These are phyloP conservation scores for Cyclocybe cylindracea DNA, from an alignment of 768 basidiomycete species.

Conservation along the genomic window DNA sequence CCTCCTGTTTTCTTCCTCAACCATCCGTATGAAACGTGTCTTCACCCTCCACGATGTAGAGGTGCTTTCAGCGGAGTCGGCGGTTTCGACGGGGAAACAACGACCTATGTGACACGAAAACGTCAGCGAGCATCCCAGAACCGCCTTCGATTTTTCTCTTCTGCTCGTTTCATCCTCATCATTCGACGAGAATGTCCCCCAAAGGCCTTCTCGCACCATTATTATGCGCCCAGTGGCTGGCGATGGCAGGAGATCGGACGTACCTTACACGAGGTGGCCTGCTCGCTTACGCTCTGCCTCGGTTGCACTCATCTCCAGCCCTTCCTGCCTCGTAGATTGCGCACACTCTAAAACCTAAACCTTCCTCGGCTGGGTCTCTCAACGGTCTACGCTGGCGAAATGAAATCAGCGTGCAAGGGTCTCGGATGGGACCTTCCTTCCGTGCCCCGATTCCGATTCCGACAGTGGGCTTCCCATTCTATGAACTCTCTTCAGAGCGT, in stretches of 20 bases:
- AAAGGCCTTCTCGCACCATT: too few relatives aligned
- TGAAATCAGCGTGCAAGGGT: not conserved
- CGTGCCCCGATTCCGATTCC: constrained; percentile 11
- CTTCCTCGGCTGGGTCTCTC: not conserved
- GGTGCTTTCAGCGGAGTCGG: not conserved
- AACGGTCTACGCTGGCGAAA: not conserved
- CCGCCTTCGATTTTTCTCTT: not conserved
- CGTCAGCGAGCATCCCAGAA: not conserved
- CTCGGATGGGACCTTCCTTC: constrained; percentile 11
- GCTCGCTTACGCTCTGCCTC: not conserved
- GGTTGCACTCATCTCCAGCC: not conserved
- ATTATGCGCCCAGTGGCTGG: too few relatives aligned
- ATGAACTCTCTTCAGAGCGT: not conserved
- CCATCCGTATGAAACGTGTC: constrained; percentile 8
- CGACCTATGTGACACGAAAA: not conserved
- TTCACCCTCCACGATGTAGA: constrained; percentile 2
- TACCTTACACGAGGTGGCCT: too few relatives aligned
- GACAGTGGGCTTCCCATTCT: constrained; percentile 1
- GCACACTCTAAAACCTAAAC: constrained; percentile 2
- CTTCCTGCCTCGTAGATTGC: not conserved
- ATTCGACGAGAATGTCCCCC: too few relatives aligned
- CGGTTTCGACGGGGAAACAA: not conserved
- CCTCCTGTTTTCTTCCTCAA: constrained; percentile 8
- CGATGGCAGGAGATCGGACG: too few relatives aligned
- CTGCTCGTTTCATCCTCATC: too few relatives aligned